These are phyloP conservation scores for Verticillium nubilum DNA, from an alignment of 2,329 filamentous ascomycete genomes.

Conservation along the genomic window DNA sequence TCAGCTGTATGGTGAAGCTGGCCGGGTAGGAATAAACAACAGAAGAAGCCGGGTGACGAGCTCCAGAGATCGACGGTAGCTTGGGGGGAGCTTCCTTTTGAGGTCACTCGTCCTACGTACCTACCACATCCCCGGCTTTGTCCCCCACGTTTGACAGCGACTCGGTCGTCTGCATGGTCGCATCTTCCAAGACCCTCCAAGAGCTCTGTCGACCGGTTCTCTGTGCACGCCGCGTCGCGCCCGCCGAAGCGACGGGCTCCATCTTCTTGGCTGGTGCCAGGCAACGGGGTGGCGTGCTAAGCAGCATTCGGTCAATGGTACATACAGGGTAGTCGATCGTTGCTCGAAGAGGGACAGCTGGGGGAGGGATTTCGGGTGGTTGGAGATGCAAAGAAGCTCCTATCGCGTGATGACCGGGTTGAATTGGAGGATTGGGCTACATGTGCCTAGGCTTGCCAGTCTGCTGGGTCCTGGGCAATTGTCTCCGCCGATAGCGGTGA, in stretches of 20 bases:
- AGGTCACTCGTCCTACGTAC: neutral
- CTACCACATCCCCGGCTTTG: neutral
- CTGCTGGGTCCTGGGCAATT: neutral
- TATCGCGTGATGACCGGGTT: neutral
- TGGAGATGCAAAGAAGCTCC: neutral
- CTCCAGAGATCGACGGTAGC: neutral
- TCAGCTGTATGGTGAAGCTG: neutral
- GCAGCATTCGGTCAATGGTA: neutral
- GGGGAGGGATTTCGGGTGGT: neutral
- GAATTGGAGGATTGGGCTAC: neutral
- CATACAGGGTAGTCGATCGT: neutral
- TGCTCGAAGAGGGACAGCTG: neutral
- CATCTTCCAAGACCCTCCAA: neutral
- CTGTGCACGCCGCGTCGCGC: neutral
- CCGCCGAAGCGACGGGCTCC: neutral
- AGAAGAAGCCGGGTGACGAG: neutral
- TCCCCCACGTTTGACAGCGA: neutral
- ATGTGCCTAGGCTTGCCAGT: neutral
- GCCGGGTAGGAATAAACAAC: neutral
- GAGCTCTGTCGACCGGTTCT: neutral
- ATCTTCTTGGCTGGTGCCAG: neutral
- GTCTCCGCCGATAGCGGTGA: neutral
- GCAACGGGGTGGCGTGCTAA: neutral
- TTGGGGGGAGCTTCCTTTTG: neutral
- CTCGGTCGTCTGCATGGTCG: neutral